phyloP scores from a whole-genome alignment of 768 basidiomycete species.

The Mycena galericulata region DNA sequence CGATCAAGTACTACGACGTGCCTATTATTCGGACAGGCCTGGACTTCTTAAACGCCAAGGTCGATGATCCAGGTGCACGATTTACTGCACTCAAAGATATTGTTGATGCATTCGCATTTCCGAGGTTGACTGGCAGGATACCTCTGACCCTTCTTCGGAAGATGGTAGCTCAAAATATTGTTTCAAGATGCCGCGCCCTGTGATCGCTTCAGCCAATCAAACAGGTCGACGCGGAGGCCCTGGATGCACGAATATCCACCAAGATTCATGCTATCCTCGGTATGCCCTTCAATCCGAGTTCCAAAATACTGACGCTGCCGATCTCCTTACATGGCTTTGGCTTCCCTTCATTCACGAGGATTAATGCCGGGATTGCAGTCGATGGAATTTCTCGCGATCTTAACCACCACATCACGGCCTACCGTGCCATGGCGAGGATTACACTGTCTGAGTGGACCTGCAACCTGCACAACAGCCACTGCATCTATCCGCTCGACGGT shows the following conservation, averaged over 20 bases:
- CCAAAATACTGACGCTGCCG: conserved; percentile 10
- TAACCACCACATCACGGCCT: conserved; percentile 34
- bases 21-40: not conserved
- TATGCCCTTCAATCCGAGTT: conserved; percentile 21
- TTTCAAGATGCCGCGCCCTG: conserved; percentile 13
- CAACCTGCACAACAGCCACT: conserved; percentile 21
- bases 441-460: conserved; percentile 33
- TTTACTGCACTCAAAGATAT: conserved; percentile 9
- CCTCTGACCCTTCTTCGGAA: conserved; percentile 16
- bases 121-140: not conserved
- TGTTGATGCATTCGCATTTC: conserved; percentile 18
- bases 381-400: conserved; percentile 26
- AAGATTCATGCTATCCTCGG: conserved; percentile 8
- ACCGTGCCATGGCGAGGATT: conserved; percentile 26
- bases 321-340: conserved; percentile 11
- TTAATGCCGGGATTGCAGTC: conserved; percentile 20
- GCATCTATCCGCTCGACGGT: conserved; percentile 15
- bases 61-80: conserved; percentile 1
- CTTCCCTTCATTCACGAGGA: conserved; percentile 23
- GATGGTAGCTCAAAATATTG: conserved; percentile 6
- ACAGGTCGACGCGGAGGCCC: conserved; percentile 9
- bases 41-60: conserved; percentile 17
- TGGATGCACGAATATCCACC: not conserved
- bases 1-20: not conserved
- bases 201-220: conserved; percentile 21